These are phyloP conservation scores for Arthroderma sp. DNA, from an alignment of 2,329 filamentous ascomycete species.

Conservation along the genomic window DNA sequence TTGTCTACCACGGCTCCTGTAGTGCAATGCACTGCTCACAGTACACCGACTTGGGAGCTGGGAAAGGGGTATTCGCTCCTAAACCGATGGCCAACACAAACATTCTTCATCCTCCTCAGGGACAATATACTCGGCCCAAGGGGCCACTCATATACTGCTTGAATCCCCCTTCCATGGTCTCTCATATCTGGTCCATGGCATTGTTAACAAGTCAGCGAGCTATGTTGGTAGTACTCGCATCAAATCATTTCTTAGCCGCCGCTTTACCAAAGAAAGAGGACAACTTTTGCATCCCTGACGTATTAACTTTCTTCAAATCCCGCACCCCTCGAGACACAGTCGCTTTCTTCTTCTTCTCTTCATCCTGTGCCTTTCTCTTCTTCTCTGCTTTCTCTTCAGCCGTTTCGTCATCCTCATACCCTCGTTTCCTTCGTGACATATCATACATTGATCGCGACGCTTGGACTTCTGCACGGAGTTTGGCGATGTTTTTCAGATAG, in stretches of 20 bases:
- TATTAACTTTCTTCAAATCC: slow-evolving; percentile 80
- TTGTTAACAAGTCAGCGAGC: neutral
- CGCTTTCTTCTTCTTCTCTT: slow-evolving; percentile 72
- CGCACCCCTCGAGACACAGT: slow-evolving; percentile 62
- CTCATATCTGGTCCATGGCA: neutral
- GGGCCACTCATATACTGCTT: too few species aligned
- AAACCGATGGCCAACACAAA: too few species aligned
- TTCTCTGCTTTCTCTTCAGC: slow-evolving; percentile 52
- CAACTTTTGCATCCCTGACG: slow-evolving; percentile 90
- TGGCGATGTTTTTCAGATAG: slow-evolving; percentile 55
- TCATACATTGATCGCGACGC: slow-evolving; percentile 49
- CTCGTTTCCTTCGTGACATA: slow-evolving; percentile 32
- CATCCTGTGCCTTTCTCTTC: slow-evolving; percentile 75
- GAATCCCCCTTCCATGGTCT: too few species aligned
- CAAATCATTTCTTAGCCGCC: slow-evolving; percentile 2
- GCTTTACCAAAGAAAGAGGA: slow-evolving; percentile 77
- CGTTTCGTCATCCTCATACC: slow-evolving; percentile 33
- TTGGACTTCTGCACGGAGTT: slow-evolving; percentile 58
- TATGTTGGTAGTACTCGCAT: neutral
- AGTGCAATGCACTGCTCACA: too few species aligned
- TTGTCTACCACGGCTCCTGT: too few species aligned
- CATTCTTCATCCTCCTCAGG: too few species aligned
- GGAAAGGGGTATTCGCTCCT: too few species aligned
- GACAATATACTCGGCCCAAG: too few species aligned
- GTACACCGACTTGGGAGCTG: too few species aligned